Base-by-base conservation (phyloP, 345 rosid genomes). In the Salix suchowensis region DNA sequence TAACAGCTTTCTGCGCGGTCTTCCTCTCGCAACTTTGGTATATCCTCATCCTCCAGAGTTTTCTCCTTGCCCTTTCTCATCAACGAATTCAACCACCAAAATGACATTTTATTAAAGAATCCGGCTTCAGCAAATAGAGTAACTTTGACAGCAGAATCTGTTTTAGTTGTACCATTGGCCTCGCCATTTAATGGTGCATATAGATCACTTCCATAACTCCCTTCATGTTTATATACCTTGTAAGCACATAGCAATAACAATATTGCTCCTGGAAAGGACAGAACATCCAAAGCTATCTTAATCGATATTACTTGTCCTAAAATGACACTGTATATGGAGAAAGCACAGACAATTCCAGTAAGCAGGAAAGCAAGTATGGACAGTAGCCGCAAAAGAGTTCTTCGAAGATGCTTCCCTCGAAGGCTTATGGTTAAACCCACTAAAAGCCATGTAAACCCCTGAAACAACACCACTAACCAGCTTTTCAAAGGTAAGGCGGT, bases 51-150 rank as follows among this genome's bases (percentile, higher is more conserved):
- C 81, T 82, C 93, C 26, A 94, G 86, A 67, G 91, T 88, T 74
- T 88, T 90, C 79, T 83, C 87, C 75, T 85, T 86, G 1, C 97
- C 98, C 76, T 40, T 85, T 84, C 79, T 91, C 89, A 95, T 87
- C 82, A 95, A 69, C 19, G 89, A 77, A 83, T 93, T 93, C 85
- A 89, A 64, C 98, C 98, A 95, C 94, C 97, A 95, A 81, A 95
- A 95, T 24, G 97, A 84, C 81, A 93, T 74, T 76, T 48, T 86
- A 79, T 87, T 84, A 37, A 93, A 81, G 84, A 89, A 77, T 23
- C 98, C 90, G 40, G 97, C 97, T 73, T 74, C 76, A 6, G 90
- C 86, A 84, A 93, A 90, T 24, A 76, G 78, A 54, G 89, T 84
- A 26, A 79, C 88, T 75, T 76, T 79, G 2, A 65, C 73, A 40